These are phyloP conservation scores for Alternaria arborescens DNA, from an alignment of 2,329 filamentous ascomycete species.

Conservation along the genomic window DNA sequence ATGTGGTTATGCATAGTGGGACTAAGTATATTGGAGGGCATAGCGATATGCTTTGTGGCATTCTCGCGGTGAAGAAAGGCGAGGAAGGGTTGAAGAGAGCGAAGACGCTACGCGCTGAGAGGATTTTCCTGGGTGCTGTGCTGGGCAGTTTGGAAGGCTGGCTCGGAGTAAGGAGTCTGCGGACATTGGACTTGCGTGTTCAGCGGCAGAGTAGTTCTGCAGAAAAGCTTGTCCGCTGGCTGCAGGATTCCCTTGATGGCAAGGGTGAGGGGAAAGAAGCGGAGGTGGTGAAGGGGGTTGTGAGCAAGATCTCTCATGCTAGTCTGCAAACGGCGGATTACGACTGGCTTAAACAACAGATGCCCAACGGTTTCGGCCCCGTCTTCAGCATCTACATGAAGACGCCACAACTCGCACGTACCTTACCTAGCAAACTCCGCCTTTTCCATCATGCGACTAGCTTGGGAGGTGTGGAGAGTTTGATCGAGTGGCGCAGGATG, in stretches of 20 bases:
- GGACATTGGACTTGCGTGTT: constrained; percentile 86
- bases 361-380: constrained; percentile 89
- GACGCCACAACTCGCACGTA: constrained; percentile 67
- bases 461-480: constrained; percentile 89
- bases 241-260: constrained; percentile 62
- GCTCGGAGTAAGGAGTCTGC: constrained; percentile 85
- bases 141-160: constrained; percentile 92
- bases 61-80: constrained; percentile 69
- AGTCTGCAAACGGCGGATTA: constrained; percentile 74
- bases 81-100: constrained; percentile 34
- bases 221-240: constrained; percentile 73
- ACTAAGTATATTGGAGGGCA: constrained; percentile 98
- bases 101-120: constrained; percentile 69
- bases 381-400: constrained; percentile 81
- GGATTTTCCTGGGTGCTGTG: constrained; percentile 80
- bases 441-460: constrained; percentile 96
- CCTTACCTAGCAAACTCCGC: constrained; percentile 77
- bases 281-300: constrained; percentile 60
- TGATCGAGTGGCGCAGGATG: constrained; percentile 97
- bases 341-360: constrained; percentile 81
- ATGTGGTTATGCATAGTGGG: constrained; percentile 89
- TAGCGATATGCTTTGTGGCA: constrained; percentile 89
- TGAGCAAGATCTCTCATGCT: constrained; percentile 76
- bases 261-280: constrained; percentile 46
- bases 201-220: constrained; percentile 78